Base-by-base conservation (phyloP, 192 early-diverging fungal species). In the Backusella circina region DNA sequence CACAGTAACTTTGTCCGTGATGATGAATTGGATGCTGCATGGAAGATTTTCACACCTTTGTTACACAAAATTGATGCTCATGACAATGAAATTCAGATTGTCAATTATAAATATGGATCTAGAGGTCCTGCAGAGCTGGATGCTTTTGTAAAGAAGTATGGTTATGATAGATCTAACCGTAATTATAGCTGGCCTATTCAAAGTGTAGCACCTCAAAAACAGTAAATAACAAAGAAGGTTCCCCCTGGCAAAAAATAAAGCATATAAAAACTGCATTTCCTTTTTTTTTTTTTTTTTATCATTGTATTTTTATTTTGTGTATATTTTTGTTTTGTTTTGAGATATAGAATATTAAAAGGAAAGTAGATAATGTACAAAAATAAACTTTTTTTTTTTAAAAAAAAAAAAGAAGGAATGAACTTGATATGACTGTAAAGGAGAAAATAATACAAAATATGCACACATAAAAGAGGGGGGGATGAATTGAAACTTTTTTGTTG, bases 21-120 rank as follows among this genome's bases (percentile, higher is more conserved):
- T 79, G 94, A 95, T 82, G 95, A 97, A 85, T 85, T 99, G 30
- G 96, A 96, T 77, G 95, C 92, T 72, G 96, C 98, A 3, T 99
- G 98, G 98, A 93, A 93, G 82, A 96, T 99, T 65, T 98, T 99
- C 79, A 99, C 98, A 0, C 98, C 98, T 3, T 84, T 98, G 36
- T 83, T 99, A 73, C 96, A 98, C 86, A 82, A 92, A 74, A 95
- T 98, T 79, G 95, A 97, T 74, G 41, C 67, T 12, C 81, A 83
- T 65, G 54, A 80, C 8, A 68, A 74, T 16, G 70, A 80, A 35
- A 67, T 87, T 10, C 73, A 80, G n/a, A 84, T 95, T 3, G 77
- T 90, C 65, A 86, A 88, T 5, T 98, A 98, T 82, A 80, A 87
- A 67, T 96, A 90, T 80, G 96, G 96, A 3, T 86, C 88, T 50